Percentiles rank a stretch among this genome's conserved stretches.
These are phyloP conservation scores for Plenodomus biglobosus DNA, from an alignment of 2,329 filamentous ascomycete genomes.

Conservation along the genomic window DNA sequence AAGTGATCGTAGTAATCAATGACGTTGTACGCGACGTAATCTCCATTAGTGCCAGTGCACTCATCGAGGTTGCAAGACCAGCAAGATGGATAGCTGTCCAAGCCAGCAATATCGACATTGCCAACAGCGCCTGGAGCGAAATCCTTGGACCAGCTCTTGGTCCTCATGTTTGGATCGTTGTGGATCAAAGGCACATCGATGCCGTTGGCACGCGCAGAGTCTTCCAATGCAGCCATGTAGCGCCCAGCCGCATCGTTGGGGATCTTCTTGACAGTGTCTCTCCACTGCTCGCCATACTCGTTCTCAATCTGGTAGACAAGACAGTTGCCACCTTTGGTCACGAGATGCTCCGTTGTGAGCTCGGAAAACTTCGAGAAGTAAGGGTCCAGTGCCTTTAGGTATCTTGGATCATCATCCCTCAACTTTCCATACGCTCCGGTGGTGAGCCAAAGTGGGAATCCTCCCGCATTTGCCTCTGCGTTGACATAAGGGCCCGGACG, in stretches of 20 bases:
- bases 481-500: conserved; percentile 65
- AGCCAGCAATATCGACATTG: conserved; percentile 57
- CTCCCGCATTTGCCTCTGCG: conserved; percentile 64
- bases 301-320: conserved; percentile 62
- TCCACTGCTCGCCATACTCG: conserved; percentile 52
- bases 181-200: conserved; percentile 60
- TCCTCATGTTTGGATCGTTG: conserved; percentile 63
- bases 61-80: conserved; percentile 66
- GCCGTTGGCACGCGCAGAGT: conserved; percentile 56
- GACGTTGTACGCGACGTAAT: conserved; percentile 57
- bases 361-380: conserved; percentile 56
- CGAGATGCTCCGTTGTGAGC: conserved; percentile 55
- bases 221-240: conserved; percentile 62
- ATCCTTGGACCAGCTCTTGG: conserved; percentile 62
- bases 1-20: conserved; percentile 54
- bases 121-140: conserved; percentile 56
- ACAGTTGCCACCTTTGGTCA: conserved; percentile 61
- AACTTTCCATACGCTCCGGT: conserved; percentile 60
- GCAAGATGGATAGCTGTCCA: conserved; percentile 59
- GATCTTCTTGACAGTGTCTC: conserved; percentile 41
- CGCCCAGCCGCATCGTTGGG: conserved; percentile 53
- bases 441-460: conserved; percentile 64
- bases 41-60: conserved; percentile 62
- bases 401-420: conserved; percentile 56
- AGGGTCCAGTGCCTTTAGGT: conserved; percentile 57